Conservation (phyloP, 345 rosid species). For the Crucihimalaya himalaica region DNA sequence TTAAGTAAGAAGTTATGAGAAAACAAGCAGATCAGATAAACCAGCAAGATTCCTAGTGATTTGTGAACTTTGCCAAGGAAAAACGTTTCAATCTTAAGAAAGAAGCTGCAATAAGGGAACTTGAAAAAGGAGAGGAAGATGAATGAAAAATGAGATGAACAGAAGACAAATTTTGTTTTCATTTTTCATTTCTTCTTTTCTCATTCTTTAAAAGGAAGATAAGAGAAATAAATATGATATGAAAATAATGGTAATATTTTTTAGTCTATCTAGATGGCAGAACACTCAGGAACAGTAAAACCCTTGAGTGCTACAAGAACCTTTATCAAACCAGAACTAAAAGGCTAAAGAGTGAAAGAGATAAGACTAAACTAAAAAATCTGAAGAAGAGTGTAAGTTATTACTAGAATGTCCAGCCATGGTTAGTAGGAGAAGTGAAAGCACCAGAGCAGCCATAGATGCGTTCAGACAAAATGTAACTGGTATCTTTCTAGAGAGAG, state of each 20-base stretch:
- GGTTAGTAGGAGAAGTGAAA: slow-evolving; percentile 52
- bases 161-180: slow-evolving; percentile 4
- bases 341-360: slow-evolving; percentile 7
- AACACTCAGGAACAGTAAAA: slow-evolving; percentile 29
- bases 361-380: slow-evolving; percentile 16
- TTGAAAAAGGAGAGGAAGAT: too few species aligned
- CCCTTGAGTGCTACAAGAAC: slow-evolving; percentile 20
- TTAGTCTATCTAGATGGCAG: neutral
- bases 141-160: slow-evolving; percentile 15
- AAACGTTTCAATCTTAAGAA: neutral
- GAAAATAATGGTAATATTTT: neutral
- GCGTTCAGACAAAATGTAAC: slow-evolving; percentile 28
- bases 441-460: slow-evolving; percentile 50
- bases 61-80: neutral
- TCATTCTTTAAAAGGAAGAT: neutral
- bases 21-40: neutral
- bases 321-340: neutral
- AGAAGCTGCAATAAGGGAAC: too few species aligned
- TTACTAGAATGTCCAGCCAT: slow-evolving; percentile 57
- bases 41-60: neutral
- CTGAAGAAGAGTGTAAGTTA: slow-evolving; percentile 23
- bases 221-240: neutral
- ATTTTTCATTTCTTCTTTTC: neutral
- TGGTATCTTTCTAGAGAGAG: neutral
- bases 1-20: neutral